Conservation (phyloP, 306 rosid genomes). For the Fagus crenata region DNA sequence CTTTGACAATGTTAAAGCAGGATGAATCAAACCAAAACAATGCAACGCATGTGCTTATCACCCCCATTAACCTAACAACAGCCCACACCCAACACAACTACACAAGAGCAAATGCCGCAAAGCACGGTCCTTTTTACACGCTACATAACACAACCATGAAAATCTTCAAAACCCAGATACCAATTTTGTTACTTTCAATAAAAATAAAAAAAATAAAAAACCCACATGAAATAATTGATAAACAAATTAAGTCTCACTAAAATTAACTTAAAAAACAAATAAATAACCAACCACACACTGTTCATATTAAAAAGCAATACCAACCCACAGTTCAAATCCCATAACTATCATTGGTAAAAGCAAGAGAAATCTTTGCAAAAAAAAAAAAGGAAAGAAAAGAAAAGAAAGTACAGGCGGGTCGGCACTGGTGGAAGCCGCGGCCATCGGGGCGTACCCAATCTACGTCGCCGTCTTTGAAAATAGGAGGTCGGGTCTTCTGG, state of each 20-base stretch:
- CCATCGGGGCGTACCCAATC: constrained; percentile 88
- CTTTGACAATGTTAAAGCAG: not conserved
- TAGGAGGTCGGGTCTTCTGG: constrained; percentile 39
- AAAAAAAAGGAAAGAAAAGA: not conserved
- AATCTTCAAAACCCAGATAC: not conserved
- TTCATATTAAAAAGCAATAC: not conserved
- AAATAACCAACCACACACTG: not conserved
- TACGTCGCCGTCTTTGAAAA: constrained; percentile 41
- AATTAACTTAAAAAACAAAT: not conserved
- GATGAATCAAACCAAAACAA: not conserved
- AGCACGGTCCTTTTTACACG: constrained; percentile 17
- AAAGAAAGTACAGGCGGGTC: constrained; percentile 68
- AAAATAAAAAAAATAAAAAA: not conserved
- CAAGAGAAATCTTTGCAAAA: not conserved
- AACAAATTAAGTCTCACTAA: constrained; percentile 10
- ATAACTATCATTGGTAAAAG: not conserved
- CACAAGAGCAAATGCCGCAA: not conserved
- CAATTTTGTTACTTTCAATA: not conserved
- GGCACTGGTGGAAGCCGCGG: constrained; percentile 84
- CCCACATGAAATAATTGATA: not conserved
- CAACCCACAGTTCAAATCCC: not conserved
- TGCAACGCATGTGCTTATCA: not conserved
- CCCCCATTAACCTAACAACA: not conserved
- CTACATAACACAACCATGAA: not conserved
- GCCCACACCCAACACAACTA: not conserved